Evolutionary conservation across 768 basidiomycete genomes (phyloP), one percentile per base, ranked within the genome.

Genomic region (Amanita polypyramis): DNA sequence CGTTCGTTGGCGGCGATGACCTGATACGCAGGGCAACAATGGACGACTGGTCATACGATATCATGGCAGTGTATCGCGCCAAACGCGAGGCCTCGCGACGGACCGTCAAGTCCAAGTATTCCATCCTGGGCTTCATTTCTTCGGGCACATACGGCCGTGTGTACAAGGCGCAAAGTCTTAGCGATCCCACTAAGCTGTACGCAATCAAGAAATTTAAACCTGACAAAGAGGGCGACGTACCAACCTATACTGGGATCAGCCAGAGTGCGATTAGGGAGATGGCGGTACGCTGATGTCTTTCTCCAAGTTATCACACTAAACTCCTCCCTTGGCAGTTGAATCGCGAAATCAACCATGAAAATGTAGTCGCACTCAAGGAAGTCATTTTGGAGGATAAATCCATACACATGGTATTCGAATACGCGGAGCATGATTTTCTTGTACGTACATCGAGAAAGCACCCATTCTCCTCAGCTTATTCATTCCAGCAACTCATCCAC

Each of bases 141-240:
- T 95, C 92, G 6, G 96, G 96, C 15, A 98, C 95, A 0, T 98
- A 98, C 60, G 96, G 96, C 1, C 75, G 94, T n/a, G 96, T 98
- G 2, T 99, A 98, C 78, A 98, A 98, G 63, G 96, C 94, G 0
- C 77, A 82, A 59, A 85, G 84, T 58, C 70, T 77, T 39, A 85
- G 82, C 10, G 74, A 79, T 2, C 80, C 83, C 35, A 78, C 73
- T 2, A 72, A 68, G 53, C 74, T 95, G 40, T 85, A 93, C 56
- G 96, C 96, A 5, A 98, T 99, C 69, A 99, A 99, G 73, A 99
- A 98, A 65, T 98, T 98, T 73, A 99, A 99, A 61, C 96, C 95
- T 0, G 96, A 99, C 74, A 98, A 98, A 65, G 96, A 99, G 68
- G 95, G 95, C 17, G 96, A 98, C 60, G 82, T 93, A 1, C 69